Percentiles rank a stretch among this genome's conserved stretches.
Conservation (phyloP, 1,139 yeast genomes). For the Debaryomyces udenii region DNA sequence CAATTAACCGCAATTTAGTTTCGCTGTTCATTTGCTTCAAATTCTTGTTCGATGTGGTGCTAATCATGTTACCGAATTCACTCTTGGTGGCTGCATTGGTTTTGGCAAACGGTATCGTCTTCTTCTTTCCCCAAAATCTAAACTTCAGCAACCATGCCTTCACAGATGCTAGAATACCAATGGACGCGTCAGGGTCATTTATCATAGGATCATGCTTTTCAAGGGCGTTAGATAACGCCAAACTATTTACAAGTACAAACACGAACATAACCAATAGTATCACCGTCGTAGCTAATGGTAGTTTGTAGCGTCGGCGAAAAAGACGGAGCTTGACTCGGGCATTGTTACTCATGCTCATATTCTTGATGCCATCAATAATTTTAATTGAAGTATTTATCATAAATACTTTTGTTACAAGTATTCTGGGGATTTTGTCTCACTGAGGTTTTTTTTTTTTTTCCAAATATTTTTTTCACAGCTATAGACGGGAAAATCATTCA, state of each 20-base stretch:
- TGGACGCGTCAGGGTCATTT: constrained; percentile 17
- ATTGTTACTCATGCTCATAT: neutral
- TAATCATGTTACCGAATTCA: constrained; percentile 13
- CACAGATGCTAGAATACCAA: neutral
- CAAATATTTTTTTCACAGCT: no score
- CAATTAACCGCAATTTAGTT: constrained; percentile 18
- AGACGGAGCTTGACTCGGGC: constrained; percentile 1
- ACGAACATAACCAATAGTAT: neutral
- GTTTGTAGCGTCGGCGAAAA: constrained; percentile 6
- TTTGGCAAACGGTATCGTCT: constrained; percentile 24
- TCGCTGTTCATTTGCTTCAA: constrained; percentile 10
- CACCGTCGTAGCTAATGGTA: constrained; percentile 3
- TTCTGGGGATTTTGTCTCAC: no score
- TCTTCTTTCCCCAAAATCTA: constrained; percentile 13
- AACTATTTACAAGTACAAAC: constrained; percentile 2
- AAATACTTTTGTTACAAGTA: no score
- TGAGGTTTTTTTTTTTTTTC: no score
- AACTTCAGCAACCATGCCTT: neutral
- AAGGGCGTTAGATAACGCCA: constrained; percentile 3
- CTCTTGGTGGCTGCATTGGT: constrained; percentile 19
- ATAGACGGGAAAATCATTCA: no score
- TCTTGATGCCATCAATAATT: neutral
- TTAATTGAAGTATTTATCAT: no score
- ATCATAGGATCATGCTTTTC: constrained; percentile 8
- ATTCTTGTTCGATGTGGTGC: constrained; percentile 8